Base-by-base conservation (phyloP, 148 eudicot genomes). In the Vaccinium myrtillus region DNA sequence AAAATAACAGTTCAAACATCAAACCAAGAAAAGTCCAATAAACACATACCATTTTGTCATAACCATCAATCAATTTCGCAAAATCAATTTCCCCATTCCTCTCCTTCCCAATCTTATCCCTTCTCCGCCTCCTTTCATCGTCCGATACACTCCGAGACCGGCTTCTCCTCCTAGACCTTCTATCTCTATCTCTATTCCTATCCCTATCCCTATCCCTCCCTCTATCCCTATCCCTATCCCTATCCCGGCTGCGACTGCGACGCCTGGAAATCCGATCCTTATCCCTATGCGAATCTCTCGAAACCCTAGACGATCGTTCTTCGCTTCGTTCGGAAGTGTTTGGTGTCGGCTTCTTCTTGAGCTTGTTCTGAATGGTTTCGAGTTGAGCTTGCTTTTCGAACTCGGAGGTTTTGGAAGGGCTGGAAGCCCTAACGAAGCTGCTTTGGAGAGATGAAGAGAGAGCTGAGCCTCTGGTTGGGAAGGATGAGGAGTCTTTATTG, bases 371-470 rank as follows among this genome's bases (percentile, higher is more conserved):
- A 53, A 96, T 88, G 59, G 88, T 85, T 32, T 88, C 80, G 80
- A 94, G 81, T 87, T 96, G 94, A 21, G 94, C 85, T 87, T 94
- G 86, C 70, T 89, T 92, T 9, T 89, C 84, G 23, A 76, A 65
- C 25, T 84, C 81, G 19, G 86, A 65, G 43, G 87, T 21, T 15
- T 90, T 90, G 56, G 89, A 49, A 9, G 93, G 91, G 81, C 87
- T 88, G 4, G 98, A 93, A 18, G 98, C 96, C 87, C 71, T 90
- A 73, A 96, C 97, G 90, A 96, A 96, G 86, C 43, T 87, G 86
- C 89, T 87, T 86, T 91, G 88, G 65, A 90, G 88, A 36, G 39
- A 36, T 36, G 39, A 36, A 36, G 39, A 36, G 63, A 92, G 86
- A 32, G 94, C 90, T 1, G 98, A 92, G 79, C 91, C 95, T 63